A percentile compares a stretch with the other conserved stretches of the same genome.
phyloP scores from a whole-genome alignment of 169 alveolate species.

The Plasmodium blacklocki region DNA sequence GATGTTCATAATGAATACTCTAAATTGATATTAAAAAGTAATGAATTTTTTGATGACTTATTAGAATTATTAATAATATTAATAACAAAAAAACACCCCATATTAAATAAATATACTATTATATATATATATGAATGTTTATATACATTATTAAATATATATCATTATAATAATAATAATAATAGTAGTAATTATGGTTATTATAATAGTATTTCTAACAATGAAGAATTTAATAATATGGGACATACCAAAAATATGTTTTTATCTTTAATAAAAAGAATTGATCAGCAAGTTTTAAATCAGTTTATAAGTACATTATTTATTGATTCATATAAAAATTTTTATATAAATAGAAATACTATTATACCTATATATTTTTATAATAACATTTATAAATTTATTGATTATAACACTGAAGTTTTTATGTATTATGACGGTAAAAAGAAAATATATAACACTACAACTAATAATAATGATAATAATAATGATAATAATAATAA shows the following conservation, averaged over 20 bases:
- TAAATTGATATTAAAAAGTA: constrained; percentile 37
- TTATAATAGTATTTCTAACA: too few relatives aligned
- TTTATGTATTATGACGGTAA: constrained; percentile 14
- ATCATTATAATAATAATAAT: constrained; percentile 33
- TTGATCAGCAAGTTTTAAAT: constrained; percentile 5
- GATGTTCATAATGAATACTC: constrained; percentile 69
- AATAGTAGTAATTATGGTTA: background rate
- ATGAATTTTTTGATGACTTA: constrained; percentile 59
- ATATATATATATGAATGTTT: constrained; percentile 75
- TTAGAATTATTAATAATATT: constrained; percentile 34
- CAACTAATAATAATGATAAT: too few relatives aligned
- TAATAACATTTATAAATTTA: constrained; percentile 56
- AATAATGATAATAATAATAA: too few relatives aligned
- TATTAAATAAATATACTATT: constrained; percentile 64
- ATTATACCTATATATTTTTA: constrained; percentile 51
- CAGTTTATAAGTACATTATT: constrained; percentile 53
- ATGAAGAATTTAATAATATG: background rate
- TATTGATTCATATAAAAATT: constrained; percentile 57
- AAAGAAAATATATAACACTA: background rate
- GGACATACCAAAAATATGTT: constrained; percentile 66
- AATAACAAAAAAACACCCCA: constrained; percentile 72
- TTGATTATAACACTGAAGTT: constrained; percentile 72
- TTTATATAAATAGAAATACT: constrained; percentile 20
- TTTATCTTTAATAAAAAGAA: constrained; percentile 54
- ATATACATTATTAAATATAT: constrained; percentile 58